These are phyloP conservation scores for Pythium oligandrum DNA, from an alignment of 352 stramenopile genomes.

Conservation along the genomic window DNA sequence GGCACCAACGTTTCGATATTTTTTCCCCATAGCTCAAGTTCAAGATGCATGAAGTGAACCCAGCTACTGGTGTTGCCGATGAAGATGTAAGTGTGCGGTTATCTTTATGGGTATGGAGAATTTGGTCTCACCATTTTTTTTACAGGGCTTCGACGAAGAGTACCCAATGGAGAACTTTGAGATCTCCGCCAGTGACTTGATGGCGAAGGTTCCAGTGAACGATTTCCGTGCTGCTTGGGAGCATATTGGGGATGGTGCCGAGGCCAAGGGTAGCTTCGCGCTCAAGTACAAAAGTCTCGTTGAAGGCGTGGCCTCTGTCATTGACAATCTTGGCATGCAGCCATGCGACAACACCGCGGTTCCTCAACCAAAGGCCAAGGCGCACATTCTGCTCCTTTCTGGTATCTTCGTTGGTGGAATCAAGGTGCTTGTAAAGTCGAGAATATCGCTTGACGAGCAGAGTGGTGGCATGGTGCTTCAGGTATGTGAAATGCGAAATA, in stretches of 20 bases:
- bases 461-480: constrained; percentile 90
- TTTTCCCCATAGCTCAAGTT: constrained; percentile 86
- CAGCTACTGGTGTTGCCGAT: constrained; percentile 89
- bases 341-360: constrained; percentile 93
- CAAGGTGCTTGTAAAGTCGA: constrained; percentile 94
- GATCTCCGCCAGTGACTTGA: constrained; percentile 94
- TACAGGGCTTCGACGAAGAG: constrained; percentile 95
- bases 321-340: constrained; percentile 97
- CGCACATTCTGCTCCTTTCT: constrained; percentile 95
- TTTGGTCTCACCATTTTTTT: neutral
- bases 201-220: constrained; percentile 94
- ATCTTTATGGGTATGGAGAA: neutral
- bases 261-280: constrained; percentile 96
- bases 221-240: constrained; percentile 98
- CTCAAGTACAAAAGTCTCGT: constrained; percentile 97
- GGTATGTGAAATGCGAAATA: constrained; percentile 24
- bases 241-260: constrained; percentile 88
- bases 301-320: constrained; percentile 93
- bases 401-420: constrained; percentile 95
- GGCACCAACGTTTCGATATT: too few species aligned
- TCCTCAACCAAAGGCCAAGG: constrained; percentile 86
- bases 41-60: constrained; percentile 93
- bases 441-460: constrained; percentile 90
- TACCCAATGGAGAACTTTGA: constrained; percentile 98
- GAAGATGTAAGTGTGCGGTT: constrained; percentile 38